A percentile compares a stretch with the other conserved stretches of the same genome.
Conservation (phyloP, 163 green algal species). For the Chlorella variabilis region DNA sequence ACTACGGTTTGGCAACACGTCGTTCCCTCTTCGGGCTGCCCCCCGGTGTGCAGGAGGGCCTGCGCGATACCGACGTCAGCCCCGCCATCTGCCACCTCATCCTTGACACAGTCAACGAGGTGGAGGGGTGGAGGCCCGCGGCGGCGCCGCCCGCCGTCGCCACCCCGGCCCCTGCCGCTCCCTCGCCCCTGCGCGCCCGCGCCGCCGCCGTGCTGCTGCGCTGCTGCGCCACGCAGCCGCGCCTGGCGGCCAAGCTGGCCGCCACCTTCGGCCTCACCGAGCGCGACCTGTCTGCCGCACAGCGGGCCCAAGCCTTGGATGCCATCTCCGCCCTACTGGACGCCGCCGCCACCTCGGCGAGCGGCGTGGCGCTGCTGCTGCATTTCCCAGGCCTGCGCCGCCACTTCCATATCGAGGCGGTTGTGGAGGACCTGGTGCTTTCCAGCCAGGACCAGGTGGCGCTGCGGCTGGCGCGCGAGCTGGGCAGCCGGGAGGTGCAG, state of each 20-base stretch:
- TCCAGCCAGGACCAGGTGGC: background rate
- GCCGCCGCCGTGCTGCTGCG: conserved; percentile 5
- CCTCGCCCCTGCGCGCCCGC: no score
- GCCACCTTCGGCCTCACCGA: background rate
- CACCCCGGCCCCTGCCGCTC: no score
- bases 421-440: conserved; percentile 39
- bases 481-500: conserved; percentile 33
- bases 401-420: conserved; percentile 18
- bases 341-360: conserved; percentile 7
- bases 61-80: background rate
- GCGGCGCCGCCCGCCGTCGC: no score
- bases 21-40: background rate
- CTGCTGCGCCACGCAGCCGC: conserved; percentile 11
- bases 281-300: background rate
- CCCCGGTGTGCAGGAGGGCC: background rate
- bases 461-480: background rate
- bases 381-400: conserved; percentile 29
- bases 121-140: background rate
- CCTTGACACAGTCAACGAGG: background rate
- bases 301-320: conserved; percentile 14
- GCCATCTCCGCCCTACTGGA: conserved; percentile 12
- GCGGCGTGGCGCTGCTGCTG: conserved; percentile 36
- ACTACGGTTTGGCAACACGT: background rate
- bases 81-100: conserved; percentile 13
- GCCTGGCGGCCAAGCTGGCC: conserved; percentile 10